Evolutionary conservation across 345 rosid genomes (phyloP), one percentile per base, ranked within the genome.

Genomic region (Anastatica hierochuntica): DNA sequence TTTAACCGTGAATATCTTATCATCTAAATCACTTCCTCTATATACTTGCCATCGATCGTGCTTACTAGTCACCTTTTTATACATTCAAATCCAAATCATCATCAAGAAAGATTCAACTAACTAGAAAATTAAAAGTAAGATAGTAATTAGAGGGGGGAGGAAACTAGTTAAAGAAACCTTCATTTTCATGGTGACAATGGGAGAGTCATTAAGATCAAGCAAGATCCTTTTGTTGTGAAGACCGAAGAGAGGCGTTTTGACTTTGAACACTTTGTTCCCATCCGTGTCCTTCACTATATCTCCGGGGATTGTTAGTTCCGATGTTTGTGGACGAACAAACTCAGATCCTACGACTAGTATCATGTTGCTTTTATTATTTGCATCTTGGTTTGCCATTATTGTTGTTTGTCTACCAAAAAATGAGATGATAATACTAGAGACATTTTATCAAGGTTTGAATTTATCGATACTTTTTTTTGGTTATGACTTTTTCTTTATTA

Each of bases 11-110:
- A 66, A 66, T 19, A 66, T 66, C 42, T 58, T 58, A 58, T 66
- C 35, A 19, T 58, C 71, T 29, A 52, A 43, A 58, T 52, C 49
- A 45, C 33, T 59, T 30, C 71, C 71, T 58, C 65, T 66, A 52
- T 58, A 66, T 46, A 66, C 71, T 66, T 58, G 65, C 71, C 71
- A 66, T 52, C 71, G 64, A 39, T 66, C 71, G 36, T 66, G 71
- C 58, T 66, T 66, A 46, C 71, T 66, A 24, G 65, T 52, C 56
- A 66, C 65, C 71, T 66, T 57, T 58, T 29, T 20, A 24, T 14
- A 44, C 3, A 24, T 53, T 54, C 34, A 45, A 37, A 54, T 20
- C 36, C 20, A 43, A 37, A 9, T 11, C 23, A 55, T 31, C 27
- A 24, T 3, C 27, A 64, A 64, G 14, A 17, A 54, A 63, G 16